phyloP scores from a whole-genome alignment of 164 flowering plant genomes.

The Umbellularia californica region DNA sequence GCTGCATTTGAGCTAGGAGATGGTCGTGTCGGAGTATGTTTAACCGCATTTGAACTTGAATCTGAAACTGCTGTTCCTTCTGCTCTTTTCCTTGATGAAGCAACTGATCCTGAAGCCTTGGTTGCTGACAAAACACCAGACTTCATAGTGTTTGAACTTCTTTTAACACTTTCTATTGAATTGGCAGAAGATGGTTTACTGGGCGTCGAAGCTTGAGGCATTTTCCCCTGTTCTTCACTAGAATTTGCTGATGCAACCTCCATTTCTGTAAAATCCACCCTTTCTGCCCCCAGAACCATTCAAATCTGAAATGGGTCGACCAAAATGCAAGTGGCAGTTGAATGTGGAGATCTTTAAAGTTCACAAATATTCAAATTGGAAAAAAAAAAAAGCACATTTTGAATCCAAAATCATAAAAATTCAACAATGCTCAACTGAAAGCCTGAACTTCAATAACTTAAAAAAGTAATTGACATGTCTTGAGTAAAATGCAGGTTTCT shows the following conservation, averaged over 20 bases:
- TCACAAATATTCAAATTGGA: not conserved
- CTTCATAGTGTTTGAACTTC: slow-evolving; percentile 13
- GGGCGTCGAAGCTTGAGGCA: slow-evolving; percentile 5
- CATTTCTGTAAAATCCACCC: slow-evolving; percentile 10
- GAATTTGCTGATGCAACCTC: slow-evolving; percentile 14
- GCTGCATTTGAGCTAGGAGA: slow-evolving; percentile 30
- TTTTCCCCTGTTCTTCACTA: slow-evolving; percentile 14
- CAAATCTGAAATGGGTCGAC: slow-evolving; percentile 2
- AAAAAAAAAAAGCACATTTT: not conserved
- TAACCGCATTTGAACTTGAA: slow-evolving; percentile 10
- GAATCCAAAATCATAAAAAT: too few relatives aligned
- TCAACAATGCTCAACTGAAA: not conserved
- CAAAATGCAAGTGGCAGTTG: not conserved
- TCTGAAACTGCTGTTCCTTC: slow-evolving; percentile 17
- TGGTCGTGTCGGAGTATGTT: slow-evolving; percentile 12
- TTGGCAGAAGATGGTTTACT: slow-evolving; percentile 8
- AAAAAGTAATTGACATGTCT: not conserved
- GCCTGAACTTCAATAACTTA: not conserved
- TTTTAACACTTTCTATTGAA: slow-evolving; percentile 24
- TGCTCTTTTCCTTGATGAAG: slow-evolving; percentile 13
- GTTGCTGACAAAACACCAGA: slow-evolving; percentile 11
- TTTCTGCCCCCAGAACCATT: not conserved
- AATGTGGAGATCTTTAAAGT: not conserved
- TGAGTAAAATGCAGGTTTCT: not conserved
- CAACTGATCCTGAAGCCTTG: slow-evolving; percentile 12